Conservation (phyloP, 176 grass and related monocot genomes). For the Microstegium vimineum region DNA sequence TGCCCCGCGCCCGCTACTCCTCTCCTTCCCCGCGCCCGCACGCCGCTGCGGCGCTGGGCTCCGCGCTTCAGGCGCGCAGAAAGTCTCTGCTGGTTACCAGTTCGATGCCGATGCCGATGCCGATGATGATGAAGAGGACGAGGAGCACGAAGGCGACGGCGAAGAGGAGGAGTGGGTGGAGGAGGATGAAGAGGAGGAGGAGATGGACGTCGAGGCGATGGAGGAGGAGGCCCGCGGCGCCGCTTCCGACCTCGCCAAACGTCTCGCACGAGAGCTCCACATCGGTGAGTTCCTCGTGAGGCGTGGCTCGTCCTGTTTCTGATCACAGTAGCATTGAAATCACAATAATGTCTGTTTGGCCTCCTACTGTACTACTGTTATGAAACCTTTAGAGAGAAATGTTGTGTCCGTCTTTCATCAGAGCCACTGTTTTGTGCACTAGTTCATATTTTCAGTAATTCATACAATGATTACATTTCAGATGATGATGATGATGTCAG, state of each 20-base stretch:
- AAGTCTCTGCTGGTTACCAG: background rate
- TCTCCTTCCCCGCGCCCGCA: constrained; percentile 16
- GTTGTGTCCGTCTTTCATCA: background rate
- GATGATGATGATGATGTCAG: constrained; percentile 68
- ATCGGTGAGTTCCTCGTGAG: too few species aligned
- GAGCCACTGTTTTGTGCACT: background rate
- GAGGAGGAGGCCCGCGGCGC: constrained; percentile 76
- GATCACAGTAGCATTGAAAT: background rate
- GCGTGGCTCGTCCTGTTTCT: too few species aligned
- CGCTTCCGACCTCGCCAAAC: constrained; percentile 50
- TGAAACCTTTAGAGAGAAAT: background rate
- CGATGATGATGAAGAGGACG: background rate
- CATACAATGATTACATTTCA: constrained; percentile 30
- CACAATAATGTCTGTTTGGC: background rate
- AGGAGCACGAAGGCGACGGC: background rate
- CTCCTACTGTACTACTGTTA: background rate
- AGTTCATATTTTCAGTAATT: background rate
- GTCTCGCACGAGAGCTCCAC: constrained; percentile 46
- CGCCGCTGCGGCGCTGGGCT: background rate
- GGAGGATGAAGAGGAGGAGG: constrained; percentile 27
- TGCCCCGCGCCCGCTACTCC: background rate
- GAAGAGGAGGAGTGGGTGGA: constrained; percentile 1
- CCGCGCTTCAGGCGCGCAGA: background rate
- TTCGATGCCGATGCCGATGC: too few species aligned
- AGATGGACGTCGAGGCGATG: constrained; percentile 64